Evolutionary conservation across 768 basidiomycete genomes (phyloP), one percentile per base, ranked within the genome.

Genomic region (Termitomyces sp.): DNA sequence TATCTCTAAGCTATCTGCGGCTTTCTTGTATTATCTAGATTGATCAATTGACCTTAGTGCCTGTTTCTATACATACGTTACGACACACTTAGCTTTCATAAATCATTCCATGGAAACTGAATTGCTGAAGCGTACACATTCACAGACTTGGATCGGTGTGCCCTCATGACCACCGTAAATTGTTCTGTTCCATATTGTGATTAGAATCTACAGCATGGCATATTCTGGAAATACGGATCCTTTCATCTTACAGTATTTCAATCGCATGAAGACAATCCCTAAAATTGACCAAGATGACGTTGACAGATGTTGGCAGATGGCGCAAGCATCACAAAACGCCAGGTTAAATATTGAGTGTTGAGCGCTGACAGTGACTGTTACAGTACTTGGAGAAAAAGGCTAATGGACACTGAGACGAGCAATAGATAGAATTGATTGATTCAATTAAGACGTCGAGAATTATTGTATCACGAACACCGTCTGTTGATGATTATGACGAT

Each of bases 391-490:
- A n/a, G n/a, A 48, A 4, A 21, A 50, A 27, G 35, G n/a, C n/a
- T 29, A 9, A 40, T 19, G 14, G 21, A 49, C 42, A 47, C n/a
- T 41, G 37, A 37, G 25, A 57, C 38, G 43, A 45, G 44, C 21
- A 53, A 27, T 52, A 32, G 16, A 27, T 19, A 52, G n/a, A n/a
- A n/a, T n/a, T n/a, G n/a, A n/a, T 52, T 21, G 43, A 53, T 59
- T 56, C 51, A 53, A 69, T 67, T 64, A 65, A 59, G 37, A 58
- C 37, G 17, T 38, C 49, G 12, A 57, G 45, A n/a, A 43, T 51
- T 59, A 53, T 53, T 56, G 27, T 58, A 53, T 47, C 55, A 61
- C 46, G 57, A 42, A 55, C 49, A 51, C 50, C 49, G 40, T 59
- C 40, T 48, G 56, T 46, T 21, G 50, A 53, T 41, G 27, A 42